phyloP scores from a whole-genome alignment of 257 asterid species.

The Pogostemon cablin region DNA sequence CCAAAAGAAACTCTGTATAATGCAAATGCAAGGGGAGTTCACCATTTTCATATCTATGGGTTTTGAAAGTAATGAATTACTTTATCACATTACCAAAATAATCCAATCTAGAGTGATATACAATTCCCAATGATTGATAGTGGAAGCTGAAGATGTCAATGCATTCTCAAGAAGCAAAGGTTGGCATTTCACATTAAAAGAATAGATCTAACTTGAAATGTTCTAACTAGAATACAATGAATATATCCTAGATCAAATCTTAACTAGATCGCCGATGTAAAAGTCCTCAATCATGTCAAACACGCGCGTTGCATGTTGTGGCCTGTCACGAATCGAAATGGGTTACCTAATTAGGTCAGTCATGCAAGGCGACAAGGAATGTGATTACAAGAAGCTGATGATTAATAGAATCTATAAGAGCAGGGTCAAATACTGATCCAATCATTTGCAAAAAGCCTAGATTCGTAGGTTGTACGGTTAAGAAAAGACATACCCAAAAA shows the following conservation, averaged over 20 bases:
- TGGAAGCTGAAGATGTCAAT: conserved; percentile 1
- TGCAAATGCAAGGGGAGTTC: too few species aligned
- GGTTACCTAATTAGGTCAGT: conserved; percentile 1
- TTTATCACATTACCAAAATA: conserved; percentile 3
- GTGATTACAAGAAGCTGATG: background rate
- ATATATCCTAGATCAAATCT: conserved; percentile 22
- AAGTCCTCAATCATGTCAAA: conserved; percentile 91
- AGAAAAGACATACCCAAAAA: conserved; percentile 59
- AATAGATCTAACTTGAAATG: conserved; percentile 14
- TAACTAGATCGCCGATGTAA: conserved; percentile 64
- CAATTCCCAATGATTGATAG: background rate
- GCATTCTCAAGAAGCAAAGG: background rate
- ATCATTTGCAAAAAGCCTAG: background rate
- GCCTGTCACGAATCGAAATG: conserved; percentile 53
- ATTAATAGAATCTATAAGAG: background rate
- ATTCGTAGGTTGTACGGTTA: background rate
- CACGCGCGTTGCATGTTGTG: conserved; percentile 91
- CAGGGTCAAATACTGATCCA: background rate
- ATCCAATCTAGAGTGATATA: background rate
- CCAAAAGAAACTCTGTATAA: too few species aligned
- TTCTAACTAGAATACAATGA: conserved; percentile 13
- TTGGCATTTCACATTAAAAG: background rate
- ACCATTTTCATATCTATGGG: too few species aligned
- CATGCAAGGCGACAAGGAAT: conserved; percentile 11
- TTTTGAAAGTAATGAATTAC: background rate